These are phyloP conservation scores for Bimuria novae-zelandiae DNA, from an alignment of 2,329 filamentous ascomycete genomes.

Conservation along the genomic window DNA sequence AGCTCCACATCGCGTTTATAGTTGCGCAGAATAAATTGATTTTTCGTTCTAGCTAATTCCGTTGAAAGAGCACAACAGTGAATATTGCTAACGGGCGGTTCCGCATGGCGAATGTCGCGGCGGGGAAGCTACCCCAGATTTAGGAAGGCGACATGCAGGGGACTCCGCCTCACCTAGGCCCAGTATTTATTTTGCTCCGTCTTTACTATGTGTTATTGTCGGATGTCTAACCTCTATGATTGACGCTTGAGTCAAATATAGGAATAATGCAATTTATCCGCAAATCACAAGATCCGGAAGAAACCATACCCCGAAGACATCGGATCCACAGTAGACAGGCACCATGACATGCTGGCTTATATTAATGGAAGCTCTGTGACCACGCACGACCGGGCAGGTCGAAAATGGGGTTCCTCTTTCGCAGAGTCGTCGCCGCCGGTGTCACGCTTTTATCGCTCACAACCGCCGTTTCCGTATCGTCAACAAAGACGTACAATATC, in stretches of 20 bases:
- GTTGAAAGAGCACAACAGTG: no score
- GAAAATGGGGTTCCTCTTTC: conserved; percentile 24
- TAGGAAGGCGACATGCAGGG: conserved; percentile 1
- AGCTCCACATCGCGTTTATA: no score
- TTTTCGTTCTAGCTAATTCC: no score
- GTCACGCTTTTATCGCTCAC: conserved; percentile 19
- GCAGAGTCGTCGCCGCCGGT: conserved; percentile 12
- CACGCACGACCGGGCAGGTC: neutral
- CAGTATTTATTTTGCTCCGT: neutral
- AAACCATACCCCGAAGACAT: conserved; percentile 1
- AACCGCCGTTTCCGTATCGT: conserved; percentile 31
- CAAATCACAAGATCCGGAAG: conserved; percentile 9
- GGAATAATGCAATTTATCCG: conserved; percentile 13
- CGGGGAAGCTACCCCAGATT: conserved; percentile 1
- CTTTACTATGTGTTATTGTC: neutral
- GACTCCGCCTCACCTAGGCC: neutral
- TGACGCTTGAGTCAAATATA: neutral
- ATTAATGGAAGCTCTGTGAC: neutral
- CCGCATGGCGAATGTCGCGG: no score
- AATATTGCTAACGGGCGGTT: no score
- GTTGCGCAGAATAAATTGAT: no score
- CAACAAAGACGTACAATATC: conserved; percentile 36
- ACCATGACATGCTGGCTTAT: neutral
- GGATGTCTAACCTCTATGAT: neutral
- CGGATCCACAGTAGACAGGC: neutral